Conservation (phyloP, 23 red algal genomes). For the Gracilariopsis chorda region DNA sequence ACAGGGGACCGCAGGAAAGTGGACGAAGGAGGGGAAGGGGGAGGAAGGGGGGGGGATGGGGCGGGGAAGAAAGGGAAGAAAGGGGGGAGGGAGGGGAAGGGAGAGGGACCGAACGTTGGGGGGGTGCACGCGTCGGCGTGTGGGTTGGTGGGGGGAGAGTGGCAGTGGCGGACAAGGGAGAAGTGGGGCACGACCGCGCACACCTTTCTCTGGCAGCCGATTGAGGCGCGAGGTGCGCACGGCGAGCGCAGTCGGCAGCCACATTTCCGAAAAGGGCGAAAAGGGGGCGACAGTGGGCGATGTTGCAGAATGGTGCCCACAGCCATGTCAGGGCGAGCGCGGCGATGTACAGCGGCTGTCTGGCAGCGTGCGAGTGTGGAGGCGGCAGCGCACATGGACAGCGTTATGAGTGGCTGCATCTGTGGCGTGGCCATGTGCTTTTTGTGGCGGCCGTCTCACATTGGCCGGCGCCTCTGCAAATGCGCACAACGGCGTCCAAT, state of each 20-base stretch:
- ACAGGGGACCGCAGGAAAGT: background rate
- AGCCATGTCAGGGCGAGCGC: no score
- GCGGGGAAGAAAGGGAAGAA: background rate
- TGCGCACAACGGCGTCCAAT: no score
- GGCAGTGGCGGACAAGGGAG: background rate
- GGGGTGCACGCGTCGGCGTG: background rate
- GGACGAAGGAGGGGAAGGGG: background rate
- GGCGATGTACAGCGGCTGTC: no score
- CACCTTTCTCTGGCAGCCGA: background rate
- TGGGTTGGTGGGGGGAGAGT: background rate
- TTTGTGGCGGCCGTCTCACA: no score
- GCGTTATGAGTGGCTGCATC: no score
- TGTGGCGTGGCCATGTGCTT: no score
- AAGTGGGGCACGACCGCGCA: background rate
- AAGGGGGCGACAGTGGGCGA: no score
- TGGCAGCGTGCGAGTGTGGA: no score
- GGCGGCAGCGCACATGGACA: no score
- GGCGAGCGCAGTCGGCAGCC: conserved; percentile 16
- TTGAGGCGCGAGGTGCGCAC: conserved; percentile 21
- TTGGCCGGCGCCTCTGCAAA: no score
- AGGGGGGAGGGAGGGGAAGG: background rate
- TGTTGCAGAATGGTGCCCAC: no score
- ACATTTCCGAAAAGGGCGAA: no score
- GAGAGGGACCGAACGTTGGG: background rate
- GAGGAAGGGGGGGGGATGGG: background rate